These are phyloP conservation scores for Pythium periplocum DNA, from an alignment of 352 stramenopile species.

Conservation along the genomic window DNA sequence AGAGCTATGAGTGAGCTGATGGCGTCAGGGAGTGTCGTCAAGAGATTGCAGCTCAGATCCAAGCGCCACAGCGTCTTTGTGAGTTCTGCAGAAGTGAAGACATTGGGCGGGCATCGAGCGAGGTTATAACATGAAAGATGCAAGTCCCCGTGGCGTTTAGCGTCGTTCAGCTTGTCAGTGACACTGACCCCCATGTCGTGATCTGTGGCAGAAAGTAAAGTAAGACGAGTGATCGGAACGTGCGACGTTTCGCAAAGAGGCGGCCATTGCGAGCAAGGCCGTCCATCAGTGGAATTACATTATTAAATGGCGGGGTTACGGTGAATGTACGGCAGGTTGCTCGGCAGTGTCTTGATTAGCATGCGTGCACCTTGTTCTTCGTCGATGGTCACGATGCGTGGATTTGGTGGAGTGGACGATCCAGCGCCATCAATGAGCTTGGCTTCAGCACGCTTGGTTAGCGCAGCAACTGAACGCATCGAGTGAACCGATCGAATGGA, in stretches of 20 bases:
- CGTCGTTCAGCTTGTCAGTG: conserved; percentile 47
- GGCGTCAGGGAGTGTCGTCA: conserved; percentile 46
- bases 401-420: conserved; percentile 23
- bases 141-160: conserved; percentile 52
- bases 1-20: conserved; percentile 54
- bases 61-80: conserved; percentile 45
- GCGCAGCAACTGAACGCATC: conserved; percentile 63
- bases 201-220: conserved; percentile 15
- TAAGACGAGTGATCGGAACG: not conserved
- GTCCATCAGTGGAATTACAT: not conserved
- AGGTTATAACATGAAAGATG: conserved; percentile 50
- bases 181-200: conserved; percentile 23
- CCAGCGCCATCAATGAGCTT: conserved; percentile 33
- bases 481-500: conserved; percentile 85
- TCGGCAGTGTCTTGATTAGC: conserved; percentile 85
- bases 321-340: conserved; percentile 93
- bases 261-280: too few species aligned
- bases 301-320: conserved; percentile 89
- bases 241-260: not conserved
- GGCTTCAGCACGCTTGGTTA: conserved; percentile 66
- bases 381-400: conserved; percentile 85
- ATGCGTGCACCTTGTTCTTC: conserved; percentile 84
- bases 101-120: conserved; percentile 24
- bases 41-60: conserved; percentile 80
- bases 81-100: conserved; percentile 21